Percentiles rank a stretch among this genome's conserved stretches.
Evolutionary conservation across 2,329 filamentous ascomycete species (phyloP).

Genomic region (Botrytis cinerea): DNA sequence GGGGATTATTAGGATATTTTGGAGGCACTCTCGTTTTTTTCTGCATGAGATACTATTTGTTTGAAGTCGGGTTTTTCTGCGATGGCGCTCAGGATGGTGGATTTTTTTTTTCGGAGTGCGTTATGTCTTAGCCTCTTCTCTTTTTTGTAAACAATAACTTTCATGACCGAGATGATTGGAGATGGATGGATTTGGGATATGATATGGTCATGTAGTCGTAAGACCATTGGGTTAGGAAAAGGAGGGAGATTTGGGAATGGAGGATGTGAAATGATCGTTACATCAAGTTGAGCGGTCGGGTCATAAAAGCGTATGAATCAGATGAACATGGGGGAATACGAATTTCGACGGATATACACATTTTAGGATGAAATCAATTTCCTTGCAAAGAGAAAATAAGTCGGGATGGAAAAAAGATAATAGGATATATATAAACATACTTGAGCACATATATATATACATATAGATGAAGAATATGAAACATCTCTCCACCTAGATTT

Average conservation of each 20-base stretch:
- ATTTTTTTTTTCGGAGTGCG: background rate
- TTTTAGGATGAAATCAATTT: background rate
- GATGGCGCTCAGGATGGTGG: constrained; percentile 1
- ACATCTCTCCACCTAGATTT: background rate
- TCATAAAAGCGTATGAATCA: background rate
- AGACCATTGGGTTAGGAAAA: background rate
- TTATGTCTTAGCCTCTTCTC: background rate
- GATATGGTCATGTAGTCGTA: background rate
- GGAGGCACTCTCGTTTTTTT: constrained; percentile 13
- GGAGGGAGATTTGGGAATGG: background rate
- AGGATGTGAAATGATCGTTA: background rate
- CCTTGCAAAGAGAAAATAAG: background rate
- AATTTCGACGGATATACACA: background rate
- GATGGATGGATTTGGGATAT: background rate
- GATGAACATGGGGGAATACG: background rate
- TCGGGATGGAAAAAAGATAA: background rate
- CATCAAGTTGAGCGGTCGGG: background rate
- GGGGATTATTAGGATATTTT: constrained; percentile 1
- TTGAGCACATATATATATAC: background rate
- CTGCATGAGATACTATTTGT: background rate
- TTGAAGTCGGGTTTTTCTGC: background rate
- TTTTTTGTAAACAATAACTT: background rate
- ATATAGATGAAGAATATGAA: background rate
- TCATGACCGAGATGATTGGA: constrained; percentile 11
- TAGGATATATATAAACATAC: background rate